Base-by-base conservation (phyloP, 2,329 filamentous ascomycete genomes). In the Stagonosporopsis cucurbitacearum region DNA sequence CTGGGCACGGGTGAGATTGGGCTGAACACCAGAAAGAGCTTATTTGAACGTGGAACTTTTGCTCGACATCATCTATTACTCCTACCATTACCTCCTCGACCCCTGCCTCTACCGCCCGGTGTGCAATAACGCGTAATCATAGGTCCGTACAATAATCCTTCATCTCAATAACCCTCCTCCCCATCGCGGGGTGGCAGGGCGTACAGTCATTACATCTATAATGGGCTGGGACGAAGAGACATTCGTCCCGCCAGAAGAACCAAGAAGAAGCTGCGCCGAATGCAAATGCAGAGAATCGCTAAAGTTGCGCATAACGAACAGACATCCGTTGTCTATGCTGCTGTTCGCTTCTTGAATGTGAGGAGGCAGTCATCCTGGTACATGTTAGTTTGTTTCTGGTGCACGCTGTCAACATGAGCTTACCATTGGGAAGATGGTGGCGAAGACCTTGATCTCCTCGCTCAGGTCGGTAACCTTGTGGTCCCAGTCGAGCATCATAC, bases 401-500 rank as follows among this genome's bases (percentile, higher is more conserved):
- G 17, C 15, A n/a, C 19, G 32, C 11, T 6, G 20, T 30, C 8
- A 25, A n/a, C 2, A 2, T 15, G 13, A 4, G 80, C 88, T 77
- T 79, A 96, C 93, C 89, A 90, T 89, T 53, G 95, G 95, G 84
- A 99, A 99, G 67, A 99, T 96, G 25, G 92, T 97, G 36, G 95
- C 95, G 79, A 98, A 99, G 65, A 98, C 94, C 81, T 96, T 94
- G 78, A 99, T 98, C 77, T 96, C 88, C 80, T 99, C 95, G 0
- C 91, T 96, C 56, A 82, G 72, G 0, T 90, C 86, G 11, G 95
- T 98, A 17, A 92, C 79, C 74, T 92, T 87, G 77, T 99, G 95
- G 75, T 88, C 85, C 94, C 94, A 98, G 77, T 98, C 87, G 65
- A 98, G 82, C 72, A 88, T 82, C 75, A 96, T 83, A 63, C 91